A percentile compares a stretch with the other conserved stretches of the same genome.
phyloP scores from a whole-genome alignment of 2,329 filamentous ascomycete species.

The Aureobasidium zeae region DNA sequence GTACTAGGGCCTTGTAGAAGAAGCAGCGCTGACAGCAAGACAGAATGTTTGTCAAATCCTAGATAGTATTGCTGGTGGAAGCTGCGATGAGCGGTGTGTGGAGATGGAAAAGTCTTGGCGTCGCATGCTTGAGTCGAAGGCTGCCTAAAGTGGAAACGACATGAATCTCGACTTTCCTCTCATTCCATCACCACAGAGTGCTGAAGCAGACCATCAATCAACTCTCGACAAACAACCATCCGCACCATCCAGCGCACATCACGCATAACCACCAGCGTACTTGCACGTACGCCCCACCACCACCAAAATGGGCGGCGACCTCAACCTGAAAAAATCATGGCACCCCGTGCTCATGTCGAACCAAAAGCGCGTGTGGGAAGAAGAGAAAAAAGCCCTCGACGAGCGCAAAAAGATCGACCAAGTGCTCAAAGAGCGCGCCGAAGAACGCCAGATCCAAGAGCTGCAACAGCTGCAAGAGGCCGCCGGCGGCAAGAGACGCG shows the following conservation, averaged over 20 bases:
- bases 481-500: constrained; percentile 69
- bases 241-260: constrained; percentile 8
- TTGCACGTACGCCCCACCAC: too few species aligned
- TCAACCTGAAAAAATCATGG: constrained; percentile 89
- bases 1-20: too few species aligned
- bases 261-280: too few species aligned
- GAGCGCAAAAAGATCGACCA: constrained; percentile 92
- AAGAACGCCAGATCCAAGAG: constrained; percentile 87
- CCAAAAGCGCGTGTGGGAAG: constrained; percentile 80
- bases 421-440: constrained; percentile 83
- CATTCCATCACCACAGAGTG: too few species aligned
- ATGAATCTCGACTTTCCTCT: too few species aligned
- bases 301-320: constrained; percentile 77
- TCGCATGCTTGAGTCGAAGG: too few species aligned
- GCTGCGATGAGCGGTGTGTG: neutral
- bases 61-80: neutral
- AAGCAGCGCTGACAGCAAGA: too few species aligned
- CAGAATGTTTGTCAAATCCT: too few species aligned
- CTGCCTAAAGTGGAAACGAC: too few species aligned
- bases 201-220: too few species aligned
- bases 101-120: constrained; percentile 6
- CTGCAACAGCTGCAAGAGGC: constrained; percentile 82
- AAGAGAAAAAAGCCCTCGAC: constrained; percentile 84
- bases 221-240: neutral
- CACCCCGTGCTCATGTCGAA: constrained; percentile 87